Evolutionary conservation across 169 alveolate species (phyloP), one percentile per base, ranked within the genome.

Genomic region (Eimeria zaria): DNA sequence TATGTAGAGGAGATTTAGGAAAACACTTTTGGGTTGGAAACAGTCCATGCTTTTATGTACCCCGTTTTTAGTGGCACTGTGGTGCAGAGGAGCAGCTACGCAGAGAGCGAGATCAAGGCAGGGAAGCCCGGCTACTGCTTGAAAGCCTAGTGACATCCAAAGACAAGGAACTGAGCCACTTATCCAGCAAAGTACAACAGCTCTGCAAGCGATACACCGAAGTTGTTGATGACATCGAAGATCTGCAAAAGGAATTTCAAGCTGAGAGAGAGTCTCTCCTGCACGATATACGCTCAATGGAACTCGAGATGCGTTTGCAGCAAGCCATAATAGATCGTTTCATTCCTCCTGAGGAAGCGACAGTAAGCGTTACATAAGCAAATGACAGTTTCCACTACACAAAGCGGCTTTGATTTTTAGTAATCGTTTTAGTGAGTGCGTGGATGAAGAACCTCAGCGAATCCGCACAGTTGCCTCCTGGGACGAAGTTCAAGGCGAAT

Each of bases 191-290:
- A 80, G 84, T 96, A 22, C 97, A 98, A 71, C 97, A 96, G 74
- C 96, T 98, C 36, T 97, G 97, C 97, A 83, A 60, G 11, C 98
- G 97, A 80, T 97, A 96, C 85, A 98, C 97, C 95, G 95, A 95
- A 87, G 97, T 97, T 9, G 96, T 92, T 48, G 93, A 94, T 36
- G 99, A 98, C 92, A 97, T 97, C 83, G 97, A 98, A 64, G 99
- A 98, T 78, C 46, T 98, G 80, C 97, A 97, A 91, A 87, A 96
- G 46, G 99, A 98, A 83, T 96, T 97, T 83, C 98, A 97, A 83
- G 87, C 92, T 33, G 98, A 98, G 93, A 97, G 98, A 33, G 98
- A 97, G 78, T 98, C 97, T n/a, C 85, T 98, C 74, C 83, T 98
- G 60, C 99, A 97, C 33, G 96, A 98, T 24, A 97, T 98, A 2